Evolutionary conservation across 352 stramenopile genomes (phyloP), one percentile per base, ranked within the genome.

Genomic region (Phytophthora rubi): DNA sequence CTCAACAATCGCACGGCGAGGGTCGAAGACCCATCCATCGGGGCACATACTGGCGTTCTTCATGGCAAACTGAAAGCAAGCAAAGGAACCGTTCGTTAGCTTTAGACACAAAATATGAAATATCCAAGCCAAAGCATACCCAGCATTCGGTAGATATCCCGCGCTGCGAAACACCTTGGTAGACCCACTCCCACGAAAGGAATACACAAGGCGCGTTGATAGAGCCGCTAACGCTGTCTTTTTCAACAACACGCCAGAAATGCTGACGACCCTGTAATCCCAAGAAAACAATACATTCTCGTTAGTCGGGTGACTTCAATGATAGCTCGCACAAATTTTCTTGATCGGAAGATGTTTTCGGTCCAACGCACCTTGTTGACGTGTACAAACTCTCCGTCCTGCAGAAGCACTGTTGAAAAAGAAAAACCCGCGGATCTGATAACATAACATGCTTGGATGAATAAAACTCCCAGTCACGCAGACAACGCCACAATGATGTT

Each of bases 121-220:
- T 26, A 7, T 9, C 18, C 2, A 48, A 13, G 39, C 39, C 1
- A 23, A 8, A 13, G 32, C 76, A 32, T 78, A 92, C 86, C 86
- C 86, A 94, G 73, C 86, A 94, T 65, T 94, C 86, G 9, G 83
- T 90, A 4, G 84, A 92, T 56, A 95, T 94, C 6, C 88, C 86
- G 15, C 78, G 83, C 53, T 92, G 85, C 0, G 88, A 92, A 45
- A 94, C 88, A 54, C 88, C 88, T 53, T 95, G 88, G 62, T 92
- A 95, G 6, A 93, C 81, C 88, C 88, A 95, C 45, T 95, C 86
- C 88, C 88, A 95, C 0, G 83, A 91, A 30, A 95, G 71, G 53
- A 93, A 94, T 35, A 93, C 85, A 49, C 86, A 92, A 10, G 84
- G 85, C 13, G 83, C 73, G 52, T 83, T 76, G 30, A 82, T 75